Base-by-base conservation (phyloP, 176 grass and related monocot genomes). In the Alloteropsis semialata region DNA sequence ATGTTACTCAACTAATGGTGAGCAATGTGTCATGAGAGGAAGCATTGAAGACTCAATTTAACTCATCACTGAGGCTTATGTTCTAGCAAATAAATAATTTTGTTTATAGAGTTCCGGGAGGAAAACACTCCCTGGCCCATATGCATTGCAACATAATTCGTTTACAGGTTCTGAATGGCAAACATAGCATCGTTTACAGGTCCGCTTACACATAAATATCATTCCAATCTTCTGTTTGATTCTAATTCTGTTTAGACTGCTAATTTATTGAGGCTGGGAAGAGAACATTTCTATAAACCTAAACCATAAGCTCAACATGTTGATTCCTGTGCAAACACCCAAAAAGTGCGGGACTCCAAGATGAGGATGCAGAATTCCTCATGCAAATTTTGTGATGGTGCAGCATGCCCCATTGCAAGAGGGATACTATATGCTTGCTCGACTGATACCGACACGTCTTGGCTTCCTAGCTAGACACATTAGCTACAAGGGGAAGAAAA, bases 311-410 rank as follows among this genome's bases (percentile, higher is more conserved):
- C 43, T 30, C 42, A n/a, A 68, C 64, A 63, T 55, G n/a, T 70
- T 44, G 37, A 19, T 34, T 76, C 11, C 28, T 41, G 53, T 71
- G 45, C 38, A 64, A 86, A 72, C 83, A 85, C 54, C 64, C 63
- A 70, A 76, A 89, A 76, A 21, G 77, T 70, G 71, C 81, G 71
- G 71, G 46, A 75, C 75, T 63, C 56, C 16, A 5, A 33, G 60
- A 55, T 68, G 72, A n/a, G 66, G 17, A 84, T 32, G 37, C 25
- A 54, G 72, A 54, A 22, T 56, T 62, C 72, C 54, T 89, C 82
- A 81, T 89, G 72, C 84, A 24, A 71, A 32, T 46, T 72, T 86
- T 77, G 83, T 89, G 88, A 85, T 72, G 54, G 63, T 49, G 69
- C 48, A 81, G 2, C 45, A 65, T 45, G 65, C 63, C 72, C 24